Conservation (phyloP, 768 basidiomycete genomes). For the Phaeolepiota aurea region DNA sequence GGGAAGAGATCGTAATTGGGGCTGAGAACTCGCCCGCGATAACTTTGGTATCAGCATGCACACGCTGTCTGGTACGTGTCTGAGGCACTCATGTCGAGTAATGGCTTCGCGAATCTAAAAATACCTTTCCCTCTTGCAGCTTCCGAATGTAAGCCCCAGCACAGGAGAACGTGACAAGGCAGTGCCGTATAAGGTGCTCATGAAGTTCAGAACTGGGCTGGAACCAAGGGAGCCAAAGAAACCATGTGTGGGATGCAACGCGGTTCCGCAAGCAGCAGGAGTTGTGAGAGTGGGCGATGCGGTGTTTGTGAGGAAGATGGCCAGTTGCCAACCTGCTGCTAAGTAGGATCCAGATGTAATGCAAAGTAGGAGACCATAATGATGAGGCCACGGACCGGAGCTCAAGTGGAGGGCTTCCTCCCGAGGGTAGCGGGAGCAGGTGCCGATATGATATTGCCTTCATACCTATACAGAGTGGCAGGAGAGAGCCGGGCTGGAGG, state of each 20-base stretch:
- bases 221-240: slow-evolving; percentile 38
- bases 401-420: background rate
- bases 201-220: slow-evolving; percentile 61
- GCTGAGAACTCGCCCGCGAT: slow-evolving; percentile 32
- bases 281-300: slow-evolving; percentile 53
- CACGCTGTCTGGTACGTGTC: slow-evolving; percentile 58
- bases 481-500: too few relatives aligned
- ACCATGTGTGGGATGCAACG: slow-evolving; percentile 66
- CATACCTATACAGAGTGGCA: too few relatives aligned
- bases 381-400: background rate
- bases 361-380: background rate
- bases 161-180: slow-evolving; percentile 62
- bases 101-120: background rate
- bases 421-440: background rate
- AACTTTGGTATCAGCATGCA: slow-evolving; percentile 58
- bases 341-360: slow-evolving; percentile 2
- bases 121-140: slow-evolving; percentile 25
- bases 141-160: slow-evolving; percentile 64
- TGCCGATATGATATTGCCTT: too few relatives aligned
- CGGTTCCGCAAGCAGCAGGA: slow-evolving; percentile 40
- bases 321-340: slow-evolving; percentile 4
- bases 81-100: background rate
- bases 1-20: slow-evolving; percentile 54
- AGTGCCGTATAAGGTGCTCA: slow-evolving; percentile 68
- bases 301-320: slow-evolving; percentile 39